A percentile compares a stretch with the other conserved stretches of the same genome.
Conservation (phyloP, 768 basidiomycete species). For the Russula emetica region DNA sequence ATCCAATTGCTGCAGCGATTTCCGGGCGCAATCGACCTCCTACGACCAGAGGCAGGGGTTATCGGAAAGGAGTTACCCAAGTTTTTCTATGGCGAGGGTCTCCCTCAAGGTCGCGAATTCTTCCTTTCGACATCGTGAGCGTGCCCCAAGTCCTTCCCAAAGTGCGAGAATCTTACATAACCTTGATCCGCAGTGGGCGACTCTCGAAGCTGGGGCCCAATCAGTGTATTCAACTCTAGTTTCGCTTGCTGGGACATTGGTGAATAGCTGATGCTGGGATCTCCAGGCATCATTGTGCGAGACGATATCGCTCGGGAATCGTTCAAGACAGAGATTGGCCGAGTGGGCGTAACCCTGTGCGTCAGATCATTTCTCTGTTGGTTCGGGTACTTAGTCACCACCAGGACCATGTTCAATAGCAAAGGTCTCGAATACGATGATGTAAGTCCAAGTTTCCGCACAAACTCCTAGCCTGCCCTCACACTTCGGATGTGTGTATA, state of each 20-base stretch:
- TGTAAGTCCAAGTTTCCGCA: conserved; percentile 33
- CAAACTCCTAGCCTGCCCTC: neutral
- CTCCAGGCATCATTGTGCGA: conserved; percentile 64
- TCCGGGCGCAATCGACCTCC: conserved; percentile 55
- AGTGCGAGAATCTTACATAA: neutral
- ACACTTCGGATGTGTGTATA: neutral
- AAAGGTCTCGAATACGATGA: conserved; percentile 68
- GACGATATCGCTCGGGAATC: conserved; percentile 48
- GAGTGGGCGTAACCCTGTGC: conserved; percentile 56
- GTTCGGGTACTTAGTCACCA: neutral
- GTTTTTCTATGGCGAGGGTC: conserved; percentile 49
- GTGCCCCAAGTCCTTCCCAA: neutral
- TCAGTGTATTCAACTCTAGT: conserved; percentile 46
- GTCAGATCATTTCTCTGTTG: conserved; percentile 22
- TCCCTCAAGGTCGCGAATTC: conserved; percentile 7
- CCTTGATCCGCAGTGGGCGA: conserved; percentile 37
- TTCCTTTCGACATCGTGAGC: conserved; percentile 9
- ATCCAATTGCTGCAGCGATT: conserved; percentile 55
- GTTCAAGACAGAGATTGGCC: conserved; percentile 50
- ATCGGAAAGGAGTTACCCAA: conserved; percentile 53
- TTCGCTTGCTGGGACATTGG: neutral
- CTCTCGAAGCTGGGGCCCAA: conserved; percentile 57
- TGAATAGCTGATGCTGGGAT: neutral
- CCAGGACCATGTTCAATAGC: conserved; percentile 54
- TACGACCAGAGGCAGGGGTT: conserved; percentile 52